Evolutionary conservation across 257 asterid genomes (phyloP).

Genomic region (Solanum ahanhuiri): DNA sequence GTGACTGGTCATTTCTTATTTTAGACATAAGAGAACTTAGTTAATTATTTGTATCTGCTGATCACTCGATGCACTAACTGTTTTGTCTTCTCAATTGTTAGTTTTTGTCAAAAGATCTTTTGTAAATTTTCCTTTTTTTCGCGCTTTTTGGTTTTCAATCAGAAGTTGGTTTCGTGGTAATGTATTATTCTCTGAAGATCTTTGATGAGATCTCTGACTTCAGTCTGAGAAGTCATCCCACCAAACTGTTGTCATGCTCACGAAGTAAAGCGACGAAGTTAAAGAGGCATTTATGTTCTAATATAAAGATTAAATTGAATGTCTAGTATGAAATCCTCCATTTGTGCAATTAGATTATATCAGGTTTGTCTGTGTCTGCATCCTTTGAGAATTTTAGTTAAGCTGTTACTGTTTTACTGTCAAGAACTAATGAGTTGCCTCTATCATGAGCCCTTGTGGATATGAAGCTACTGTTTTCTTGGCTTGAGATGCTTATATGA

Average conservation of each 20-base stretch:
- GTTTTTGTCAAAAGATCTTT: background rate
- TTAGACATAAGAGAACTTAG: background rate
- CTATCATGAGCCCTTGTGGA: background rate
- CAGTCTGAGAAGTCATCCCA: background rate
- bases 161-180: background rate
- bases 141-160: background rate
- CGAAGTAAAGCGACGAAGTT: background rate
- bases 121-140: background rate
- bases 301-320: background rate
- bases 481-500: background rate
- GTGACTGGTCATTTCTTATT: background rate
- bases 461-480: background rate
- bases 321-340: background rate
- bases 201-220: background rate
- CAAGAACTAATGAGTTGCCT: background rate
- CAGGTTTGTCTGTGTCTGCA: background rate
- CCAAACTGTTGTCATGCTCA: background rate
- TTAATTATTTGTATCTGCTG: background rate
- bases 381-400: background rate
- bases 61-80: background rate
- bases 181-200: background rate
- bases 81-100: background rate
- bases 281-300: background rate
- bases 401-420: background rate
- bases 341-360: background rate